phyloP scores from a whole-genome alignment of 768 basidiomycete genomes.

The Pleurotus ostreatus region DNA sequence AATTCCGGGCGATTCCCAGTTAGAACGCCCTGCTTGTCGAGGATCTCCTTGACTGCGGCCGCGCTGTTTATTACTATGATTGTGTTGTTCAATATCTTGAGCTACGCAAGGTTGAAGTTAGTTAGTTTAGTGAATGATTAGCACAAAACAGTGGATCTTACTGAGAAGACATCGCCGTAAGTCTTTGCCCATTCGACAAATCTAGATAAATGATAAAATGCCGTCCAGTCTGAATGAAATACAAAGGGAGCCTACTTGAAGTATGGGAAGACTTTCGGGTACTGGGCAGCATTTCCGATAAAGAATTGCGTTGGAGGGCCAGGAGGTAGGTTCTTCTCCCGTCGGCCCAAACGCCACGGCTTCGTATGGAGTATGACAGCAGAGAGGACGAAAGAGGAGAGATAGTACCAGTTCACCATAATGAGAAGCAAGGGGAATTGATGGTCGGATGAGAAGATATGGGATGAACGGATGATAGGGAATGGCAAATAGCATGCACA shows the following conservation, averaged over 20 bases:
- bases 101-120: conserved; percentile 5
- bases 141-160: not conserved
- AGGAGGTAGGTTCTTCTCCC: conserved; percentile 18
- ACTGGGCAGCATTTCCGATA: conserved; percentile 20
- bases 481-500: too few species aligned
- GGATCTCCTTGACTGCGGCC: conserved; percentile 19
- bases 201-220: conserved; percentile 1
- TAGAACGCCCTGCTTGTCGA: conserved; percentile 21
- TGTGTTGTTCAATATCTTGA: conserved; percentile 19
- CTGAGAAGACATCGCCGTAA: conserved; percentile 17
- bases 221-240: not conserved
- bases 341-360: conserved; percentile 6
- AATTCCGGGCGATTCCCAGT: conserved; percentile 22
- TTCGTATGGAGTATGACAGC: not conserved
- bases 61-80: conserved; percentile 20
- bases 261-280: conserved; percentile 13
- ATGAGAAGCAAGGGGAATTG: too few species aligned
- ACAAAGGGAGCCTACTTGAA: not conserved
- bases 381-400: not conserved
- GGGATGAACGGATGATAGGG: too few species aligned
- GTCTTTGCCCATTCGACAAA: conserved; percentile 13
- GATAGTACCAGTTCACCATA: too few species aligned
- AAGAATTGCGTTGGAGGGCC: conserved; percentile 20
- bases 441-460: too few species aligned
- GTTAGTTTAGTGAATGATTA: not conserved